Base-by-base conservation (phyloP, 176 grass and related monocot species). In the Elaeis guineensis region DNA sequence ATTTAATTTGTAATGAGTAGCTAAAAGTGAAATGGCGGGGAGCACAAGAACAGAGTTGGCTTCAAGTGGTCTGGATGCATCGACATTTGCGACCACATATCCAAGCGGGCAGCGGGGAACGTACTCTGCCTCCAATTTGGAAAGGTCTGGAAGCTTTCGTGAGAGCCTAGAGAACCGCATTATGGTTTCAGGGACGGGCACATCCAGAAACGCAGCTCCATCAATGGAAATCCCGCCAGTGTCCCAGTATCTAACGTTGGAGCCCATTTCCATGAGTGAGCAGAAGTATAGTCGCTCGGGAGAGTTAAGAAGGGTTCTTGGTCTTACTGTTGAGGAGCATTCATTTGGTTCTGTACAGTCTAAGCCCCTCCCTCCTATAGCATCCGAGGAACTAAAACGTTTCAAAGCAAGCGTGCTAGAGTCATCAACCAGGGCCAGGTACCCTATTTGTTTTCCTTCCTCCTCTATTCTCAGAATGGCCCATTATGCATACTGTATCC, bases 221-320 rank as follows among this genome's bases (percentile, higher is more conserved):
- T 24, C 61, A 15, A 9, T 32, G 49, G 88, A 86, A 25, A 61
- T 66, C 3, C 76, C 76, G 17, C 21, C 83, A 44, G 55, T 83
- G 54, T 51, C 73, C 6, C 82, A 81, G 62, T 86, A 83, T 76
- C 49, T 95, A 61, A 68, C 65, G 6, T 62, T 86, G 16, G 90
- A 86, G 25, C 24, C 72, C 12, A 62, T 86, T 19, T 55, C 70
- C 26, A 50, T 72, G 67, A 65, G 75, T 51, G 85, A 76, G 52
- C 66, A 72, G 29, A 82, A 78, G 79, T 75, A 80, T 68, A 75
- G 70, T 81, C 79, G 79, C 58, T 70, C 64, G 39, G 66, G 25
- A 55, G 85, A 95, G 62, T 61, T 95, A 57, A 54, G 70, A 70
- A 64, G 85, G 29, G 76, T 81, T 49, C 79, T 95, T 17, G 69